Percentiles rank a stretch among this genome's conserved stretches.
These are phyloP conservation scores for Barnettozyma sp. DNA, from an alignment of 805 yeast species.

Conservation along the genomic window DNA sequence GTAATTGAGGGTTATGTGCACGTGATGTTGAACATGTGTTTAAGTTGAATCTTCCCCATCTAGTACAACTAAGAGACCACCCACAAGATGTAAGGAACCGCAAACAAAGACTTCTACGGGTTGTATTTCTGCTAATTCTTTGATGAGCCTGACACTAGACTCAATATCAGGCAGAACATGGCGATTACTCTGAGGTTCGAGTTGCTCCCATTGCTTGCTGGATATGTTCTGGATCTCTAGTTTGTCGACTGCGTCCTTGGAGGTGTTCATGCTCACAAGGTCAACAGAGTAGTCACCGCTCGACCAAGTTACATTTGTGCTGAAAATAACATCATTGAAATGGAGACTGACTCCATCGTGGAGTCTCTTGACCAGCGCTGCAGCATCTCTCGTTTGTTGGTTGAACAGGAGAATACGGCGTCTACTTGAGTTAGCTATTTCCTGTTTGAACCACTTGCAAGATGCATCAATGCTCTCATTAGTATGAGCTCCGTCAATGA, in stretches of 20 bases:
- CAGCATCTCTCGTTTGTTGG: conserved; percentile 89
- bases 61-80: conserved; percentile 83
- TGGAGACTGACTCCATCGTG: conserved; percentile 36
- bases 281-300: conserved; percentile 75
- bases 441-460: conserved; percentile 64
- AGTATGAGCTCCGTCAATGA: conserved; percentile 94
- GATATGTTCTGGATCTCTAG: conserved; percentile 73
- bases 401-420: conserved; percentile 65
- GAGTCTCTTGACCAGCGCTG: conserved; percentile 50
- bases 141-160: conserved; percentile 52
- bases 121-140: conserved; percentile 18
- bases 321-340: conserved; percentile 76
- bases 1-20: too few relatives aligned
- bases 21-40: too few relatives aligned
- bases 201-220: conserved; percentile 58
- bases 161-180: conserved; percentile 71
- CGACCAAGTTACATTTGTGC: conserved; percentile 90
- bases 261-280: conserved; percentile 77
- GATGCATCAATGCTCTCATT: conserved; percentile 81
- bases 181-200: conserved; percentile 38
- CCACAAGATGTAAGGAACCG: conserved; percentile 91
- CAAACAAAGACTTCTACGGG: conserved; percentile 76
- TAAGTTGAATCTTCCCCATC: conserved; percentile 33
- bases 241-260: conserved; percentile 71
- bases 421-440: conserved; percentile 26